Evolutionary conservation across 1,284 basidiomycete genomes (phyloP), one percentile per base, ranked within the genome.

Genomic region (Ceratorhiza oryzae-sativae): DNA sequence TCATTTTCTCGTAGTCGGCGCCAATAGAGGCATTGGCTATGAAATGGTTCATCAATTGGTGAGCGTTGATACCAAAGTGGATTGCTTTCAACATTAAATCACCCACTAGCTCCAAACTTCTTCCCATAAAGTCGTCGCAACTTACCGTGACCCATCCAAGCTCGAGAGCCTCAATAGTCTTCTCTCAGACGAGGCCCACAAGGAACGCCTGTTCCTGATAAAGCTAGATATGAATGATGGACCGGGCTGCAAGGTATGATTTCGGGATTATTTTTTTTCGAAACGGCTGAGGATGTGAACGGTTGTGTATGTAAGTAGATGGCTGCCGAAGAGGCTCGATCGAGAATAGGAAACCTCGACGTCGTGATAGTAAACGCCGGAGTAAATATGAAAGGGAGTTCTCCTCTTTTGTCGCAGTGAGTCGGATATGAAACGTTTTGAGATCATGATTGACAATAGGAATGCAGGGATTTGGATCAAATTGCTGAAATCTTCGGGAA

Each of bases 141-240:
- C 56, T 13, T 59, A 59, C 41, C 56, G 56, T 59, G 56, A 59
- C 25, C 34, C 56, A 42, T 20, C 30, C 18, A 59, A 59, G 34
- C 4, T 59, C n/a, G 56, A 41, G 1, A 18, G 18, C 9, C 56
- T 42, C 1, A 36, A 59, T 9, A n/a, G 1, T 4, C 36, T 59
- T 20, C 34, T 34, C 1, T 18, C 1, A 5, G 39, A 59, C 2
- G 1, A 15, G 3, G 30, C 3, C 20, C 1, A 55, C 53, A 8
- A 25, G 13, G 4, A 1, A 9, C 30, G 56, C 13, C 15, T 59
- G 12, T 1, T 32, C 20, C n/a, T 59, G 9, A 20, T 41, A 32
- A 30, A 41, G 1, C n/a, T 59, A 3, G 39, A 59, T 41, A 59
- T 59, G 56, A 59, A 23, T 20, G 56, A 59, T 25, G 34, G 5